Evolutionary conservation across 2,329 filamentous ascomycete genomes (phyloP).

Genomic region (Clarireedia homoeocarpa): DNA sequence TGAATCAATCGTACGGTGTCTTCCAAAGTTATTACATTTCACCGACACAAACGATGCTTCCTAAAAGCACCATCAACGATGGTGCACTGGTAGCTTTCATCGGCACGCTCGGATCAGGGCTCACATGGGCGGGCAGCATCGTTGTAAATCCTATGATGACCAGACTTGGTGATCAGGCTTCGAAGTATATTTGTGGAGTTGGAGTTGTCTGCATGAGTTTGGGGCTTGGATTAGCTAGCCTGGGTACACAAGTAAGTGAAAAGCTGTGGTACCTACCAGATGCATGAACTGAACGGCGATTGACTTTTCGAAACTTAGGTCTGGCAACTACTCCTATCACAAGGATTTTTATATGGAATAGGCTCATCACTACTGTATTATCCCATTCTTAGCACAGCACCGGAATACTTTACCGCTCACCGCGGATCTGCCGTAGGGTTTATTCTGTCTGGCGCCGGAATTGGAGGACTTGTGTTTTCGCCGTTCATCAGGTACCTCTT

Average conservation of each 20-base stretch:
- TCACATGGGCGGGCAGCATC: conserved; percentile 44
- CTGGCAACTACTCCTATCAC: conserved; percentile 37
- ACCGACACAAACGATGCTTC: conserved; percentile 33
- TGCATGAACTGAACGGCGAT: not conserved
- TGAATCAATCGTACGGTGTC: conserved; percentile 42
- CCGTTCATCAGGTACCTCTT: conserved; percentile 35
- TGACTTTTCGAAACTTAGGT: conserved; percentile 23
- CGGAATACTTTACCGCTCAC: conserved; percentile 42
- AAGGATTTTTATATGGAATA: conserved; percentile 39
- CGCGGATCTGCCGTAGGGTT: conserved; percentile 40
- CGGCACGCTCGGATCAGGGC: conserved; percentile 39
- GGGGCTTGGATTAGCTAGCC: conserved; percentile 37
- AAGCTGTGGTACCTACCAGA: not conserved
- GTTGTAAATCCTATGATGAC: conserved; percentile 41
- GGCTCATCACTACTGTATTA: conserved; percentile 36
- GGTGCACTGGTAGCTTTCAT: conserved; percentile 41
- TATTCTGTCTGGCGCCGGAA: conserved; percentile 36
- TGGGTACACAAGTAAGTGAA: conserved; percentile 22
- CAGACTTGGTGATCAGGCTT: conserved; percentile 32
- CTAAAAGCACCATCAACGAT: conserved; percentile 27
- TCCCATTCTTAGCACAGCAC: conserved; percentile 37
- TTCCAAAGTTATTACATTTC: conserved; percentile 43
- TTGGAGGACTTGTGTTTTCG: conserved; percentile 36
- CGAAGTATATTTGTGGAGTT: conserved; percentile 33
- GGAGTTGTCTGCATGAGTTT: conserved; percentile 36